These are phyloP conservation scores for Solidago caesia DNA, from an alignment of 129 eudicot species.

Conservation along the genomic window DNA sequence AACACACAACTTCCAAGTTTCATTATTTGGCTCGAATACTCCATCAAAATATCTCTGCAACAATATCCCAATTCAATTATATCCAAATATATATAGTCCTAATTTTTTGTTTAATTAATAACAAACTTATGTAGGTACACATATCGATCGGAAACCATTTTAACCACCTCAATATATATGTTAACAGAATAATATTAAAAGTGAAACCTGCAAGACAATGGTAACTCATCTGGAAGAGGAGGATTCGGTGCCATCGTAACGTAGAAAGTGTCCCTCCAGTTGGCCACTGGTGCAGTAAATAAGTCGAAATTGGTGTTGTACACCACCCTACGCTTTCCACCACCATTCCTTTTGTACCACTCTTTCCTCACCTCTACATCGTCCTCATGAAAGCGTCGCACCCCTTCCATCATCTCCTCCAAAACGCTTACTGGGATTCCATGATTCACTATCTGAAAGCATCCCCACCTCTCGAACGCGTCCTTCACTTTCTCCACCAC, in stretches of 20 bases:
- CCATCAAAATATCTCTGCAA: conserved; percentile 34
- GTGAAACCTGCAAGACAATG: conserved; percentile 44
- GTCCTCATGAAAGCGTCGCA: conserved; percentile 35
- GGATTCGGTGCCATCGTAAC: conserved; percentile 29
- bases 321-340: conserved; percentile 14
- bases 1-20: conserved; percentile 33
- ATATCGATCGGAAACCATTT: no score
- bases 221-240: conserved; percentile 46
- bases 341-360: conserved; percentile 29
- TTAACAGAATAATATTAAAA: no score
- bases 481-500: conserved; percentile 19
- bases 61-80: neutral
- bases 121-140: neutral
- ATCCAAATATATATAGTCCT: neutral
- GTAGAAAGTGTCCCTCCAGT: conserved; percentile 47
- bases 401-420: conserved; percentile 33
- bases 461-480: conserved; percentile 44
- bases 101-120: neutral
- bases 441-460: conserved; percentile 49
- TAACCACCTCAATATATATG: no score
- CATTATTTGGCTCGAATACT: conserved; percentile 26
- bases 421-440: conserved; percentile 34
- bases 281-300: conserved; percentile 31
- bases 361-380: conserved; percentile 34
- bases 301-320: conserved; percentile 39